A percentile compares a stretch with the other conserved stretches of the same genome.
Conservation (phyloP, 768 basidiomycete species). For the Pholiota microspora region DNA sequence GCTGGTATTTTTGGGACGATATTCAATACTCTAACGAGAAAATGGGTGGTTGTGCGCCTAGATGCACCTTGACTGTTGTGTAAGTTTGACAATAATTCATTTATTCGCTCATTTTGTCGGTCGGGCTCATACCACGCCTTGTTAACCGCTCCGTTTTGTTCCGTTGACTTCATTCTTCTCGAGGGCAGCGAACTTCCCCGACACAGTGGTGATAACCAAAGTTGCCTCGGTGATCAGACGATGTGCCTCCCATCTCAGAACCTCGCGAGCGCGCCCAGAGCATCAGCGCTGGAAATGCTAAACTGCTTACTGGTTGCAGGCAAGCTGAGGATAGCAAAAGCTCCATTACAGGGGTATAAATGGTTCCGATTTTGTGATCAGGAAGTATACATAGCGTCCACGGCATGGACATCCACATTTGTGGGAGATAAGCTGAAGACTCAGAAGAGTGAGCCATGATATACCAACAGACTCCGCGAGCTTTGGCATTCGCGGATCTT, state of each 20-base stretch:
- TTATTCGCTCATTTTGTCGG: background rate
- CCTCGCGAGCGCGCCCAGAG: background rate
- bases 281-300: conserved; percentile 6
- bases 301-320: conserved; percentile 11
- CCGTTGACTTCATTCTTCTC: background rate
- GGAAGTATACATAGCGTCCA: background rate
- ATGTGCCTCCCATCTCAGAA: background rate
- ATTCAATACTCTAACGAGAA: conserved; percentile 83
- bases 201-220: background rate
- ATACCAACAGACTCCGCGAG: conserved; percentile 9
- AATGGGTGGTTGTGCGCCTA: conserved; percentile 59
- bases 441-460: background rate
- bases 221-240: conserved; percentile 5
- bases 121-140: background rate
- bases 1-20: conserved; percentile 92
- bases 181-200: background rate
- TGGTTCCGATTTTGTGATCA: background rate
- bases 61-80: conserved; percentile 10
- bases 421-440: background rate
- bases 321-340: too few relatives aligned
- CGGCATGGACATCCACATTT: background rate
- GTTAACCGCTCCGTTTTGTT: background rate
- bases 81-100: conserved; percentile 2
- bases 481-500: conserved; percentile 14
- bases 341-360: background rate